Conservation (phyloP, 1,139 yeast genomes). For the Meyerozyma sp. region DNA sequence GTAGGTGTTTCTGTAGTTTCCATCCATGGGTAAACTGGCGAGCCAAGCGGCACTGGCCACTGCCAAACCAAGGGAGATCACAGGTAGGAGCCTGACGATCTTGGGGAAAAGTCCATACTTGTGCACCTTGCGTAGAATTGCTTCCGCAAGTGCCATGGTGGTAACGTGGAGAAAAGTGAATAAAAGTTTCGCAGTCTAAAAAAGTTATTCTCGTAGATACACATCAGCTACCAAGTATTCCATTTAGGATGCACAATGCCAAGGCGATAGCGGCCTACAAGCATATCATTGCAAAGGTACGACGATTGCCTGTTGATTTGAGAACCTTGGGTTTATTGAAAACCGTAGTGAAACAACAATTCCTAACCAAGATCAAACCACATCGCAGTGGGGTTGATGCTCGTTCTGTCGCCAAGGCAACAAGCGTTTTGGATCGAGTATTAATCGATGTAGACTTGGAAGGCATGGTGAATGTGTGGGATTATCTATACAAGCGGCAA, state of each 20-base stretch:
- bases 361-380: constrained; percentile 5
- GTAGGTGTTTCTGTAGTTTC: constrained; percentile 77
- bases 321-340: constrained; percentile 3
- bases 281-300: constrained; percentile 3
- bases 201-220: not conserved
- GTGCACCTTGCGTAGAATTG: constrained; percentile 46
- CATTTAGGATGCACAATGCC: not conserved
- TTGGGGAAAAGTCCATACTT: constrained; percentile 58
- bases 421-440: constrained; percentile 19
- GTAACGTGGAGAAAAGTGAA: not conserved
- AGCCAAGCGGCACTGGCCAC: constrained; percentile 65
- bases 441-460: constrained; percentile 23
- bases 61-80: constrained; percentile 55
- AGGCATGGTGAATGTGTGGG: constrained; percentile 20
- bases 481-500: constrained; percentile 20
- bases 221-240: too few species aligned
- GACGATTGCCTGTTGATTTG: constrained; percentile 6
- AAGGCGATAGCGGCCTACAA: constrained; percentile 1
- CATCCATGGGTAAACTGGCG: constrained; percentile 67
- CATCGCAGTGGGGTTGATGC: constrained; percentile 9
- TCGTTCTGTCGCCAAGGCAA: constrained; percentile 8
- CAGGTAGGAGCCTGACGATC: constrained; percentile 52
- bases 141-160: constrained; percentile 57
- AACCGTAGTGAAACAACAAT: constrained; percentile 5
- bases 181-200: not conserved